These are phyloP conservation scores for Tympanopsis confertula DNA, from an alignment of 2,329 filamentous ascomycete species.

Conservation along the genomic window DNA sequence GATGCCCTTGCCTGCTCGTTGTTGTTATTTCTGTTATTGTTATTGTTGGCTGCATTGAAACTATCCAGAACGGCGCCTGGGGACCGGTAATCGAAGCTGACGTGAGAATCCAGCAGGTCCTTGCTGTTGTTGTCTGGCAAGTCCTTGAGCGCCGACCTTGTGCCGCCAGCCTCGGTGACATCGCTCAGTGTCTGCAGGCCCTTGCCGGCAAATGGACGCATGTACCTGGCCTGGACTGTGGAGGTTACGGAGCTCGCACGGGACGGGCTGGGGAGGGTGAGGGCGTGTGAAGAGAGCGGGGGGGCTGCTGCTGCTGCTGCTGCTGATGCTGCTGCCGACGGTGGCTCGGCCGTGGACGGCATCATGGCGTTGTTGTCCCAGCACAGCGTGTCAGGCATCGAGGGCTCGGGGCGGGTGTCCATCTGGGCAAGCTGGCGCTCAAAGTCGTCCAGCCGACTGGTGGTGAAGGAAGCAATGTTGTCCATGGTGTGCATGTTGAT, in stretches of 20 bases:
- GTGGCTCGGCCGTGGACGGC: constrained; percentile 22
- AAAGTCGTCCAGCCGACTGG: constrained; percentile 14
- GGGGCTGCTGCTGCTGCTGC: constrained; percentile 12
- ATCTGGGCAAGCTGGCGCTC: constrained; percentile 6
- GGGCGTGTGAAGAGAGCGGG: constrained; percentile 35
- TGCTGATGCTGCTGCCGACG: background rate
- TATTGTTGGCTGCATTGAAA: background rate
- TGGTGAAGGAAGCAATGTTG: constrained; percentile 18
- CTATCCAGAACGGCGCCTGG: background rate
- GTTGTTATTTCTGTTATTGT: no score
- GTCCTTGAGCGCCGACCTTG: constrained; percentile 17
- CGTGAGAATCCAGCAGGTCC: constrained; percentile 8
- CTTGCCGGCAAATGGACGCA: constrained; percentile 41
- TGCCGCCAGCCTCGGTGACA: constrained; percentile 15
- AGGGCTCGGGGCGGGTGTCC: constrained; percentile 20
- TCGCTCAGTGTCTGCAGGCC: constrained; percentile 40
- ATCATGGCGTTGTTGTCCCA: constrained; percentile 28
- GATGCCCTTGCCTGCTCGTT: constrained; percentile 9
- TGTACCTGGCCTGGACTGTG: constrained; percentile 35
- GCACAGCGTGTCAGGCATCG: constrained; percentile 42
- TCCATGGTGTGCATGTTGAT: background rate
- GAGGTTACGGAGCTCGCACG: constrained; percentile 40
- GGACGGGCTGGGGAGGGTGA: constrained; percentile 36
- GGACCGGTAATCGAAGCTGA: background rate
- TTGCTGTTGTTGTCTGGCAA: constrained; percentile 10